phyloP scores from a whole-genome alignment of 345 rosid genomes.

The Erodium maritimum region DNA sequence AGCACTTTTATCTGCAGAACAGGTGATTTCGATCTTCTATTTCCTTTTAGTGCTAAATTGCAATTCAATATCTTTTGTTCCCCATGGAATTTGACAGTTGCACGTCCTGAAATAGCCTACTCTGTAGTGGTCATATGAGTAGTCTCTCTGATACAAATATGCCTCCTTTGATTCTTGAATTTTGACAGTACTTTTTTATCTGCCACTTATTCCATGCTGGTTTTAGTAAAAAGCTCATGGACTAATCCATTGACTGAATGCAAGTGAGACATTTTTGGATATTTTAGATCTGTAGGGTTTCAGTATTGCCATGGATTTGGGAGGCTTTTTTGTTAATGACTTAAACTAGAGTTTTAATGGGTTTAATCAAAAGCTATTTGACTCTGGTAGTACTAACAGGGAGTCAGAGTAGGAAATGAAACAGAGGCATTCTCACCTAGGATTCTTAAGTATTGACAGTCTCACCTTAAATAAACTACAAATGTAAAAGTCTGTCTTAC shows the following conservation, averaged over 20 bases:
- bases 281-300: neutral
- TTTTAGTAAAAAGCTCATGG: neutral
- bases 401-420: neutral
- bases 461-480: too few relatives aligned
- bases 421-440: neutral
- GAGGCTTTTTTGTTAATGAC: neutral
- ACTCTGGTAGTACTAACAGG: neutral
- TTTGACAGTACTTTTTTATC: neutral
- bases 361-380: neutral
- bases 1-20: slow-evolving; percentile 19
- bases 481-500: too few relatives aligned
- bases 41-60: slow-evolving; percentile 3
- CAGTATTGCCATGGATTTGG: neutral
- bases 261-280: neutral
- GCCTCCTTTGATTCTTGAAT: neutral
- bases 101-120: neutral
- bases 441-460: neutral
- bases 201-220: neutral
- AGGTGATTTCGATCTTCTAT: slow-evolving; percentile 21
- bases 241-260: neutral
- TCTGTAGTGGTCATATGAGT: neutral
- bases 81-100: neutral
- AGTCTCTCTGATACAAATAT: neutral
- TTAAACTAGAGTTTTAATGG: neutral
- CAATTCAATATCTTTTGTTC: neutral